These are phyloP conservation scores for Lumnitzera racemosa DNA, from an alignment of 345 rosid genomes.

Conservation along the genomic window DNA sequence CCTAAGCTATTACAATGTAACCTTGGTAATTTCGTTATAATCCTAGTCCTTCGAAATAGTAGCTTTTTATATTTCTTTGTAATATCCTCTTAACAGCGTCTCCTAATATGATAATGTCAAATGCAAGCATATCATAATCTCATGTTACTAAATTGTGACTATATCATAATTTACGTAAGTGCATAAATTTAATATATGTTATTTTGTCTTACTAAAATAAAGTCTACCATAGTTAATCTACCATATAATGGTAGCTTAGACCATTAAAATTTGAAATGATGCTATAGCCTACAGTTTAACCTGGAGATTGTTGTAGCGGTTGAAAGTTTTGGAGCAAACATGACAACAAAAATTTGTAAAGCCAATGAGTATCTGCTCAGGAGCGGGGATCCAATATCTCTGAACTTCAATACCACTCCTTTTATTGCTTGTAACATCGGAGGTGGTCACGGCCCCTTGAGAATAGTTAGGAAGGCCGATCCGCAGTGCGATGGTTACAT, in stretches of 20 bases:
- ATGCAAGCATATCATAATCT: no score
- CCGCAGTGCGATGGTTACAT: conserved; percentile 53
- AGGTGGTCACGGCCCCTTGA: conserved; percentile 6
- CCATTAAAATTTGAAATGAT: not conserved
- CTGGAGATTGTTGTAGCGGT: conserved; percentile 95
- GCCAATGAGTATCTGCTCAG: conserved; percentile 69
- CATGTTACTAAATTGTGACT: not conserved
- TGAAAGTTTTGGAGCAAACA: conserved; percentile 84
- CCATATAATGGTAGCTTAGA: not conserved
- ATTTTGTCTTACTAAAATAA: no score
- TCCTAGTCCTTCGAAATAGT: no score
- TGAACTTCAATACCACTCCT: conserved; percentile 18
- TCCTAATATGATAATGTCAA: no score
- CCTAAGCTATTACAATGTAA: no score
- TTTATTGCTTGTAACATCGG: conserved; percentile 6
- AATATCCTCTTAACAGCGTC: no score
- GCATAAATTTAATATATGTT: not conserved
- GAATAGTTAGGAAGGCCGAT: conserved; percentile 64
- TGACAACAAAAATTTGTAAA: conserved; percentile 79
- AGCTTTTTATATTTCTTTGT: no score
- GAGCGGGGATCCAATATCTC: conserved; percentile 76
- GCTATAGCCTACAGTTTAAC: conserved; percentile 16
- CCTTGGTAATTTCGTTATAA: no score
- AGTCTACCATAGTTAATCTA: not conserved
- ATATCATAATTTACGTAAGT: not conserved